Conservation (phyloP, 75 land plant genomes). For the Cryptomeria japonica region DNA sequence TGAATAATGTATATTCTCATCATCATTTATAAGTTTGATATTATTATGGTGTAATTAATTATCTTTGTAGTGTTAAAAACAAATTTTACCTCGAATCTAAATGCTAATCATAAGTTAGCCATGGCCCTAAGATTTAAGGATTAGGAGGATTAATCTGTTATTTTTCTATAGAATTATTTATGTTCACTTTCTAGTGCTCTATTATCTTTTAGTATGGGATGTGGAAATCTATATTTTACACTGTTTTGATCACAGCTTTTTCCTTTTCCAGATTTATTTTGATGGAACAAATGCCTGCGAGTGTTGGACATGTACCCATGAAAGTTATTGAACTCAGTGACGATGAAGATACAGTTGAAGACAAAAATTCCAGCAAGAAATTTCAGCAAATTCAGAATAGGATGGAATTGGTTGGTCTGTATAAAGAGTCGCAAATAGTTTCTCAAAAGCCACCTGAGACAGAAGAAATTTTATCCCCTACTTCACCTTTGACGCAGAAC, state of each 20-base stretch:
- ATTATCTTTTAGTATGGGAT: not conserved
- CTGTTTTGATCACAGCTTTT: not conserved
- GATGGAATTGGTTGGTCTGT: not conserved
- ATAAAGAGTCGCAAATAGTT: not conserved
- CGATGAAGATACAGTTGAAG: not conserved
- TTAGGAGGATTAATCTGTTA: not conserved
- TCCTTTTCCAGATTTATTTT: not conserved
- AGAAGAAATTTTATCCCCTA: not conserved
- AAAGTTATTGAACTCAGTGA: not conserved
- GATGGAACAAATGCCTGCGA: not conserved
- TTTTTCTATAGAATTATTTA: not conserved
- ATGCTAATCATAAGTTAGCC: no score
- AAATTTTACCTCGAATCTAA: no score
- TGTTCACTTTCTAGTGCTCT: not conserved
- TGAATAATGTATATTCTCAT: no score
- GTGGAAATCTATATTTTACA: not conserved
- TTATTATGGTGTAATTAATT: no score
- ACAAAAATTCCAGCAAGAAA: not conserved
- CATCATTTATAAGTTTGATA: no score
- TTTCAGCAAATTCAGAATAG: not conserved
- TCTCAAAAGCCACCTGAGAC: not conserved
- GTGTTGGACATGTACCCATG: not conserved
- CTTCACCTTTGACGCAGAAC: not conserved
- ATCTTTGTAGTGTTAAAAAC: no score
- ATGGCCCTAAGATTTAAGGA: not conserved